Base-by-base conservation (phyloP, 139 green algal genomes). In the Coccomyxa sp. region DNA sequence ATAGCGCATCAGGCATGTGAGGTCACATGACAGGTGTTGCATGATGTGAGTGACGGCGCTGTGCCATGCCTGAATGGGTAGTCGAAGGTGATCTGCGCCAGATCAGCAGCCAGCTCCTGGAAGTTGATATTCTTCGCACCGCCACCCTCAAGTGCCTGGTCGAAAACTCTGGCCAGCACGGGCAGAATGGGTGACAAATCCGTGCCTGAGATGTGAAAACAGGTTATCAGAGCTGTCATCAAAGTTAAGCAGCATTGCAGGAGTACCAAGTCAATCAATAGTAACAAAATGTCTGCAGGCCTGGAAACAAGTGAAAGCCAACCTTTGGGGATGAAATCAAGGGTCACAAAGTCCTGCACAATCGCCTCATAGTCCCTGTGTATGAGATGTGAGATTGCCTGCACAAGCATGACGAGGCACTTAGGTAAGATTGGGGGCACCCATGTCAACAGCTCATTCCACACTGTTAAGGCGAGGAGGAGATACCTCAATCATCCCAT, bases 71-170 rank as follows among this genome's bases (percentile, higher is more conserved):
- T 79, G 89, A 97, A 97, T 32, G 97, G 97, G 86, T 97, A 99
- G 85, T 98, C 94, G 80, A 98, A 99, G 0, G 97, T 99, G 89
- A 99, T 98, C 88, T 98, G 93, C 31, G 97, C 97, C 85, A 99
- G 91, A 87, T 99, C 97, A 17, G 97, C 97, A 0, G 97, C 95
- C 57, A 99, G 91, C 86, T 98, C 96, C 88, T 98, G 93, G 87
- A 98, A 98, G 89, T 98, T 98, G 88, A 98, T 97, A 88, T 92
- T 94, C 91, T 98, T 98, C n/a, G 95, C 95, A 57, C 95, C 95
- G 45, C 71, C 95, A 25, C 95, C 95, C 81, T 94, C 93, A 76
- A 98, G 89, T 0, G 95, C 95, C 85, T 93, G 90, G 83, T 94
- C 89, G 87, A 94, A 95, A 30, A 95, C 91, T 85, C 94, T 95